Evolutionary conservation across 768 basidiomycete genomes (phyloP), one percentile per base, ranked within the genome.

Genomic region (Suillus subaureus): DNA sequence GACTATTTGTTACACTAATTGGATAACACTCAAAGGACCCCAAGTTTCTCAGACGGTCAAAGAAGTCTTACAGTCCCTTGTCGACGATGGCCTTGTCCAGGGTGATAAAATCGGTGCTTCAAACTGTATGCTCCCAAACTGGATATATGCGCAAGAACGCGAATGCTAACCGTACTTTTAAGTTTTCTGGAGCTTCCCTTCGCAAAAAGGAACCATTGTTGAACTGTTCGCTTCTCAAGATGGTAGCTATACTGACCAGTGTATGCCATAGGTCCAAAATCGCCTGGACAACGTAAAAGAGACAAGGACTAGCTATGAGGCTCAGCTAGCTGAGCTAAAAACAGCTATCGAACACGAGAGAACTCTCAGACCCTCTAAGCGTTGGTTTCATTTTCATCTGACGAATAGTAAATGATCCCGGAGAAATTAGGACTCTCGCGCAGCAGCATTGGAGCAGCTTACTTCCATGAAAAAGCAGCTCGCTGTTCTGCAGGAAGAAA

Each of bases 121-220:
- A 4, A 97, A 97, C 74, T 97, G 96, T 94, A 74, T 78, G 23
- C 21, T 11, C 54, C 66, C 1, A 35, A 35, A 60, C 64, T 63
- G 66, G 21, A 60, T 72, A 64, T 70, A 72, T 76, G 43, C 64
- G 40, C 40, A 28, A 40, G 6, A 28, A 28, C 26, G 9, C 13
- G 11, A 51, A 64, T 62, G 55, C 65, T 68, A 51, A 56, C 55
- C 2, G 12, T 23, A 18, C 23, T 40, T 40, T 26, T 23, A 67
- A 96, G 95, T 96, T 78, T 97, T 93, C 76, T 97, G 96, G 96
- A 93, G 93, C 72, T 97, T 97, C 74, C 95, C 95, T 18, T 95
- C 93, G 1, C 93, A 96, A 65, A 86, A 87, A 55, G 94, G 95
- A 5, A 86, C 90, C 9, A 82, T 89, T 71, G 95, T 95, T 42